Percentiles rank a stretch among this genome's conserved stretches.
phyloP scores from a whole-genome alignment of 2,329 filamentous ascomycete genomes.

The Venturia carpophila region DNA sequence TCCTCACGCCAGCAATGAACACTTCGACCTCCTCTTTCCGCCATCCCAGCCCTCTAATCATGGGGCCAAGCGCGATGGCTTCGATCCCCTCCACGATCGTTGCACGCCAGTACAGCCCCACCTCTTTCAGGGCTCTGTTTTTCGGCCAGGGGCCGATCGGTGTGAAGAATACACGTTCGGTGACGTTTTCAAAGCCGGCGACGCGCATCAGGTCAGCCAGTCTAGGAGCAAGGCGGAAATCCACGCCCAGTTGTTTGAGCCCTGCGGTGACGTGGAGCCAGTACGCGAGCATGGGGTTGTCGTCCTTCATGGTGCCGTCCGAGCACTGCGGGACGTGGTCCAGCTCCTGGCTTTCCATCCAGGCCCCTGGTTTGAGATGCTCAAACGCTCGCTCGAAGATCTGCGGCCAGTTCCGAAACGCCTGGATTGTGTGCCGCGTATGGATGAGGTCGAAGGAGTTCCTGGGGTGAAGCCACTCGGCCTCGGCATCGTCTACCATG shows the following conservation, averaged over 20 bases:
- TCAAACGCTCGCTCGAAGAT: conserved; percentile 44
- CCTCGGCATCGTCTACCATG: conserved; percentile 32
- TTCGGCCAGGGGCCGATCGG: conserved; percentile 51
- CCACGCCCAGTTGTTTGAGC: conserved; percentile 39
- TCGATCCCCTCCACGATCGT: conserved; percentile 22
- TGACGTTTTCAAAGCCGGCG: conserved; percentile 47
- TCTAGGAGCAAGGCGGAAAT: conserved; percentile 22
- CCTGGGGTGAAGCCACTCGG: conserved; percentile 23
- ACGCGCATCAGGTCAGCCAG: conserved; percentile 15
- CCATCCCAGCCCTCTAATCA: conserved; percentile 22
- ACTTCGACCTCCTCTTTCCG: conserved; percentile 16
- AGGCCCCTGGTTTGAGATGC: conserved; percentile 37
- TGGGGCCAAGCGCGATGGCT: conserved; percentile 22
- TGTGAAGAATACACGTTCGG: conserved; percentile 43
- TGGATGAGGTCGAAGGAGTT: conserved; percentile 51
- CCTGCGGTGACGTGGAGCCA: conserved; percentile 42
- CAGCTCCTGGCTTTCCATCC: conserved; percentile 36
- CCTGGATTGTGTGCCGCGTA: conserved; percentile 44
- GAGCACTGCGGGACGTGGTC: conserved; percentile 28
- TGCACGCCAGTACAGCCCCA: conserved; percentile 23
- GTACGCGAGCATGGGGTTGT: conserved; percentile 41
- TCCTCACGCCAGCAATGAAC: conserved; percentile 11
- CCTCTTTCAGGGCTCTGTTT: conserved; percentile 22
- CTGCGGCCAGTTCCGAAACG: conserved; percentile 46
- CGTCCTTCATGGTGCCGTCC: conserved; percentile 32